Conservation (phyloP, 1,139 yeast genomes). For the Candida pseudoviswanathii region DNA sequence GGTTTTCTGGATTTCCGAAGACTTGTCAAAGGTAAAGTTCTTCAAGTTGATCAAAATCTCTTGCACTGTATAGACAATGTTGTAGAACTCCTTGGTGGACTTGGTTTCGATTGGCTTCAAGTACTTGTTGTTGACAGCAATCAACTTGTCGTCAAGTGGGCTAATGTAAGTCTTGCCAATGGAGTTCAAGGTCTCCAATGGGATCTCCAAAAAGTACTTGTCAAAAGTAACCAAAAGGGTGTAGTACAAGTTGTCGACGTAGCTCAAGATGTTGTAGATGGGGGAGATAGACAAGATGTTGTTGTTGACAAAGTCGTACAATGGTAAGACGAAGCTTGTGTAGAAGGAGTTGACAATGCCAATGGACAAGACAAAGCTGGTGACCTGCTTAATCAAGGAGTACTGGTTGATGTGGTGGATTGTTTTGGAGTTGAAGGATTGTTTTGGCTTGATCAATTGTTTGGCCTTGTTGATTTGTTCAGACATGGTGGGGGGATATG, state of each 20-base stretch:
- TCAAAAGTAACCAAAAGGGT: slow-evolving; percentile 13
- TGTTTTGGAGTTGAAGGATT: slow-evolving; percentile 35
- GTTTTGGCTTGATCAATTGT: slow-evolving; percentile 10
- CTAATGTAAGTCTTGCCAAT: slow-evolving; percentile 12
- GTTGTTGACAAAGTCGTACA: slow-evolving; percentile 20
- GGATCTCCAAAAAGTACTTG: slow-evolving; percentile 14
- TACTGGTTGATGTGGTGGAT: slow-evolving; percentile 37
- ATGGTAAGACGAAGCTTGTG: slow-evolving; percentile 21
- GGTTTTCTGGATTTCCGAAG: slow-evolving; percentile 33
- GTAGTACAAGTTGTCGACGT: slow-evolving; percentile 24
- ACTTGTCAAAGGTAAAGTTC: slow-evolving; percentile 28
- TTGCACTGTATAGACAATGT: slow-evolving; percentile 34
- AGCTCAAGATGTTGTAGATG: slow-evolving; percentile 26
- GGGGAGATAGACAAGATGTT: slow-evolving; percentile 27
- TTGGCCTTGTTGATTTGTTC: slow-evolving; percentile 14
- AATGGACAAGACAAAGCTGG: slow-evolving; percentile 29
- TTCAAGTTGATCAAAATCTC: slow-evolving; percentile 32
- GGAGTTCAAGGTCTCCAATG: slow-evolving; percentile 9
- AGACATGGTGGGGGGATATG: slow-evolving; percentile 11
- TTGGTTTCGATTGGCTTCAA: slow-evolving; percentile 14
- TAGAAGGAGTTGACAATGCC: slow-evolving; percentile 26
- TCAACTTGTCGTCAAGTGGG: slow-evolving; percentile 14
- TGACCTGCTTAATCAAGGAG: slow-evolving; percentile 27
- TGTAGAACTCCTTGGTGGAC: slow-evolving; percentile 19
- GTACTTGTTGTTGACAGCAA: slow-evolving; percentile 15